Evolutionary conservation across 768 basidiomycete species (phyloP), one percentile per base, ranked within the genome.

Genomic region (Pleurotus pulmonarius): DNA sequence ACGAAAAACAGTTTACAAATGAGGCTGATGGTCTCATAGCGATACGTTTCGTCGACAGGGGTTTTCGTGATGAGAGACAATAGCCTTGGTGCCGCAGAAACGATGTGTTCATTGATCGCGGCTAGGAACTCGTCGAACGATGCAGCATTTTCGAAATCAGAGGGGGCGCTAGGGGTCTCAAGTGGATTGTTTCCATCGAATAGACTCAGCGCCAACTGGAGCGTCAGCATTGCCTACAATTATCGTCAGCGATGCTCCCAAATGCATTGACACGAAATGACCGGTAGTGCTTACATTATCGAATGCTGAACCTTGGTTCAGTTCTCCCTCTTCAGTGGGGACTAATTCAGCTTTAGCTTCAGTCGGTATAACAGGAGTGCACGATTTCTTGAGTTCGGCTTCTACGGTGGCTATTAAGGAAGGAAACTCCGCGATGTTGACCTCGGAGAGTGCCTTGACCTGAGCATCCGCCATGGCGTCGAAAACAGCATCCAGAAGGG

Each of bases 121-220:
- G 15, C 22, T 5, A 52, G 12, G 16, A 52, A 22, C 8, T 52
- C 51, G 16, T 25, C 20, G 20, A 40, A 52, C 18, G 34, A 29
- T 8, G 51, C 20, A 5, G 38, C 13, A 39, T 40, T 37, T 9
- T n/a, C 29, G 15, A 34, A 49, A 7, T 49, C 48, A n/a, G 15
- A 20, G 13, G 39, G 37, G 3, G 51, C 37, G 3, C 9, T 15
- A 13, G 38, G 51, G n/a, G 29, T 2, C 29, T 39, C n/a, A 39
- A 52, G 51, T 13, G 51, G 51, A n/a, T 52, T 52, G 16, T 15
- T 9, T 11, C n/a, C 34, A 24, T 52, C 34, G 38, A 52, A 52
- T 12, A 24, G 16, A 37, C 7, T 40, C n/a, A 52, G 29, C 22
- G 22, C n/a, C 9, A 40, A 1, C 9, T 29, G 15, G 22, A 49